phyloP scores from a whole-genome alignment of 2,329 filamentous ascomycete species.

The Fusarium udum region DNA sequence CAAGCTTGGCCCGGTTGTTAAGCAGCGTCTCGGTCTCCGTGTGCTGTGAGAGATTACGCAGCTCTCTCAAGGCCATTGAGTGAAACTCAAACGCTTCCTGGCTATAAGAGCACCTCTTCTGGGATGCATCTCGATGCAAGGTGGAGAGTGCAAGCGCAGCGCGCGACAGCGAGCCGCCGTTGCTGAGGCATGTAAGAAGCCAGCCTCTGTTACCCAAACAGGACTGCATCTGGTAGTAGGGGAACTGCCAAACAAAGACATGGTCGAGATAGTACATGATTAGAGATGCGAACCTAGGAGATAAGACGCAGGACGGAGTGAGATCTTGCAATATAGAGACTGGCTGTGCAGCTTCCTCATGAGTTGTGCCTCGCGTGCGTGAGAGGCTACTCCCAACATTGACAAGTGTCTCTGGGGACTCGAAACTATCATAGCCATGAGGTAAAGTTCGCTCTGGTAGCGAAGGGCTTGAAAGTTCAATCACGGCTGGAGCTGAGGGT shows the following conservation, averaged over 20 bases:
- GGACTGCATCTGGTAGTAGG: background rate
- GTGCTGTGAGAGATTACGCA: background rate
- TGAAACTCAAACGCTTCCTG: background rate
- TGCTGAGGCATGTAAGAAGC: background rate
- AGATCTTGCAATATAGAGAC: background rate
- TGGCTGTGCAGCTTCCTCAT: background rate
- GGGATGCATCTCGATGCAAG: background rate
- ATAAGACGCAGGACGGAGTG: background rate
- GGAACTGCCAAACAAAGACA: background rate
- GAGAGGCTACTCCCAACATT: accelerated
- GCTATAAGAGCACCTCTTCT: background rate
- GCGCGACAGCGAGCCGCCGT: background rate
- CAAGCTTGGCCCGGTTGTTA: background rate
- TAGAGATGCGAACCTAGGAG: background rate
- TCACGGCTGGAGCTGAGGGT: background rate
- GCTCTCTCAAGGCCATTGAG: background rate
- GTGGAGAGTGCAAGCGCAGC: background rate
- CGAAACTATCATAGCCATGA: accelerated
- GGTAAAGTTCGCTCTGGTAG: too few species aligned
- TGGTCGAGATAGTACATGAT: background rate
- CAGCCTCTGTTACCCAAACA: background rate
- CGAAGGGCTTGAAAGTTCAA: background rate
- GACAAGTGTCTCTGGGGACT: accelerated
- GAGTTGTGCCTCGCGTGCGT: background rate
- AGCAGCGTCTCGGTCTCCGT: background rate